These are phyloP conservation scores for Aureobasidium sp. DNA, from an alignment of 2,329 filamentous ascomycete genomes.

Conservation along the genomic window DNA sequence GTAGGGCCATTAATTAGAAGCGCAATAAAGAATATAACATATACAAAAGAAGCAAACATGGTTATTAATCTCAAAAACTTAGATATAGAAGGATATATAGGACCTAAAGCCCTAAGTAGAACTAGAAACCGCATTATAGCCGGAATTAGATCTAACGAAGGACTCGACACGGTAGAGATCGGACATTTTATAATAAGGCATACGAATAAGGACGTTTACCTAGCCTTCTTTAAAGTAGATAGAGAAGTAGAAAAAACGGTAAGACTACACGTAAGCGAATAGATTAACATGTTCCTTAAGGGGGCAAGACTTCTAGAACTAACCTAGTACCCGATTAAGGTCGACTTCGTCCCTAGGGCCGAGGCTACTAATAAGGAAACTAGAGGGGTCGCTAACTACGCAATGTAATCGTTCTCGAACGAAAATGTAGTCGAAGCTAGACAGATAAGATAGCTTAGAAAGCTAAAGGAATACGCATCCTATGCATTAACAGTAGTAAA, in stretches of 20 bases:
- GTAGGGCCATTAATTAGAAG: background rate
- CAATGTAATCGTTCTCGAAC: background rate
- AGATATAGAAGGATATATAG: background rate
- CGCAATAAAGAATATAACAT: background rate
- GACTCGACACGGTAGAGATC: background rate
- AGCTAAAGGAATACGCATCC: background rate
- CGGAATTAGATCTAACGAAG: slow-evolving; percentile 1
- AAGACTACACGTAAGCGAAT: background rate
- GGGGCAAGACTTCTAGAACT: slow-evolving; percentile 3
- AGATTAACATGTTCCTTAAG: background rate
- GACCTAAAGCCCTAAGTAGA: background rate
- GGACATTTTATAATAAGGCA: background rate
- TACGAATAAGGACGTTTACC: slow-evolving; percentile 8
- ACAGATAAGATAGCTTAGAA: background rate
- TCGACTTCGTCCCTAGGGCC: background rate
- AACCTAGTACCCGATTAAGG: slow-evolving; percentile 1
- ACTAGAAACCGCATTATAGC: background rate
- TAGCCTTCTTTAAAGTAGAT: slow-evolving; percentile 1
- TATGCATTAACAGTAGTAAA: background rate
- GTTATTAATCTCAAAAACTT: background rate
- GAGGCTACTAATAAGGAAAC: background rate
- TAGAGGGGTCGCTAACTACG: background rate
- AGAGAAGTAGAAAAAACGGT: background rate
- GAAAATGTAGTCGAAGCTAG: slow-evolving; percentile 1
- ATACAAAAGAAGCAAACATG: background rate